phyloP scores from a whole-genome alignment of 2,329 filamentous ascomycete genomes.

The Eutypa lata region DNA sequence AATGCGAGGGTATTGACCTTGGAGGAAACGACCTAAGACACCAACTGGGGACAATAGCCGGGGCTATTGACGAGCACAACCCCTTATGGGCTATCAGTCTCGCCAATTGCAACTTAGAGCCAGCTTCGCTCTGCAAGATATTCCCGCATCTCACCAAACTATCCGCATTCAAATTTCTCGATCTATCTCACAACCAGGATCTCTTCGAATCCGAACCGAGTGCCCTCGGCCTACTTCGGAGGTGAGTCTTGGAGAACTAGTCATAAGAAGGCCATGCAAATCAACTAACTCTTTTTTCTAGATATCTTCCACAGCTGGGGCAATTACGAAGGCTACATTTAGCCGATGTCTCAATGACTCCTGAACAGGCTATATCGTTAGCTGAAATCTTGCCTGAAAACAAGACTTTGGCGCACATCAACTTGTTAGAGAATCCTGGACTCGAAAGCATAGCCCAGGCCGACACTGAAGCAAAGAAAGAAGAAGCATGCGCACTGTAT shows the following conservation, averaged over 20 bases:
- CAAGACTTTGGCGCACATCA: slow-evolving; percentile 77
- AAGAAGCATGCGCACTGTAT: slow-evolving; percentile 91
- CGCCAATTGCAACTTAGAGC: slow-evolving; percentile 78
- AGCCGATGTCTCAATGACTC: slow-evolving; percentile 75
- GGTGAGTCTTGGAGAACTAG: no score
- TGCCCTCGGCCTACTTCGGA: slow-evolving; percentile 70
- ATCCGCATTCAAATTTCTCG: slow-evolving; percentile 78
- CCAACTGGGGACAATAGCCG: slow-evolving; percentile 51
- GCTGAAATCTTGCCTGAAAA: slow-evolving; percentile 88
- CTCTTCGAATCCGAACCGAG: slow-evolving; percentile 74
- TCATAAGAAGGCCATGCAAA: not conserved
- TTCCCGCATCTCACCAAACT: slow-evolving; percentile 71
- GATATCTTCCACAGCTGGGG: slow-evolving; percentile 75
- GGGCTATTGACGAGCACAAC: slow-evolving; percentile 48
- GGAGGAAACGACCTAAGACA: slow-evolving; percentile 74
- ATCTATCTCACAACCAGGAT: slow-evolving; percentile 83
- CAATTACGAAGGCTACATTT: slow-evolving; percentile 82
- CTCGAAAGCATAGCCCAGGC: slow-evolving; percentile 70
- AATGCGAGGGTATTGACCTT: slow-evolving; percentile 85
- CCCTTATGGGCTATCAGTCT: slow-evolving; percentile 79
- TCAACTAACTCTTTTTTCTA: slow-evolving; percentile 26
- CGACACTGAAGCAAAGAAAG: slow-evolving; percentile 74
- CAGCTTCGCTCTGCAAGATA: slow-evolving; percentile 68
- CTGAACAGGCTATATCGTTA: slow-evolving; percentile 86
- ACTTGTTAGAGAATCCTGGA: slow-evolving; percentile 76